Evolutionary conservation across 139 green algal species (phyloP), one percentile per base, ranked within the genome.

Genomic region (Limnomonas spitsbergensis): DNA sequence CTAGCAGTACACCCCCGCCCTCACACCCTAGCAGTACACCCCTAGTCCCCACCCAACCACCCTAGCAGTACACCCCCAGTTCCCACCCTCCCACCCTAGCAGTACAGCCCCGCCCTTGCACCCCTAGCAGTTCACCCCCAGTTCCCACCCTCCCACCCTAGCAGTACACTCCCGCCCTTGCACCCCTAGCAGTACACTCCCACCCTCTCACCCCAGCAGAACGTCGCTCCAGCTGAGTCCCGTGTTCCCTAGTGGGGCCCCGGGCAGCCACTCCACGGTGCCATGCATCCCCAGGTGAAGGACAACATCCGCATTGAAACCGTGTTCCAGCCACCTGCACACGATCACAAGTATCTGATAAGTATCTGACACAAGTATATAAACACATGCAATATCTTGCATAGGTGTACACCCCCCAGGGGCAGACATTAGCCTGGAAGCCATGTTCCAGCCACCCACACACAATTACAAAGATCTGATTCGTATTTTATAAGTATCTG

Each of bases 211-310:
- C 53, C 91, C 92, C 68, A 96, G 78, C 68, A 96, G 84, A 37
- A 88, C 85, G 77, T 96, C 92, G 31, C 69, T 85, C 88, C 88
- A 94, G 69, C 34, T 82, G 6, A 87, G 68, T 39, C 89, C 88
- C 0, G 80, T 93, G 78, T 84, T 86, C 29, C 84, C 86, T 82
- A 99, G 88, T 0, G 94, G 93, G 2, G 89, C 85, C 0, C 96
- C 96, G 20, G 96, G 96, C 74, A 99, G 91, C 94, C 95, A 98
- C 85, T 98, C 95, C 67, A 97, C 92, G 0, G 96, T 99, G 79
- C 96, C 96, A 81, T 99, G 96, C 93, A 98, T 99, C 76, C 96
- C 96, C 82, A 98, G 96, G 88, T 99, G 95, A 75, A 99, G 66
- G 40, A 99, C 88, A 0, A 91, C 95, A 40, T 97, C 86, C 0